These are phyloP conservation scores for Candida lessepsii DNA, from an alignment of 805 yeast genomes.

Conservation along the genomic window DNA sequence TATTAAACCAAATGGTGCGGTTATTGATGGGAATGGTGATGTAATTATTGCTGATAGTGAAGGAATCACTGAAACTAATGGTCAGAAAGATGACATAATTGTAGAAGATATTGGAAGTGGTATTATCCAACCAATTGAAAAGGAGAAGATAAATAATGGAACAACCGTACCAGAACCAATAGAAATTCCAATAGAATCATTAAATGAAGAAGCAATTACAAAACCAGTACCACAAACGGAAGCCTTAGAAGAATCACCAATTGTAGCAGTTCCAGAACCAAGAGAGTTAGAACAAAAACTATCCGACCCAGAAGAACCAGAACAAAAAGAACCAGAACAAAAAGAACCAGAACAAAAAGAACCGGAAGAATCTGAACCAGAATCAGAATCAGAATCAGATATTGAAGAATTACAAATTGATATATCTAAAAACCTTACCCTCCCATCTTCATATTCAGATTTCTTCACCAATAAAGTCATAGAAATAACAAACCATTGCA, in stretches of 20 bases:
- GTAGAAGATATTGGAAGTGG: no score
- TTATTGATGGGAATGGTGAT: slow-evolving; percentile 2
- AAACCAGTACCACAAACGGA: neutral
- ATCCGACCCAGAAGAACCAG: no score
- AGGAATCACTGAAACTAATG: neutral
- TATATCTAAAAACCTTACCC: slow-evolving; percentile 1
- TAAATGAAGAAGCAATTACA: neutral
- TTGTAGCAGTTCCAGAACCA: no score
- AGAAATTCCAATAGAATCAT: neutral
- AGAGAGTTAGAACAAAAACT: slow-evolving; percentile 1
- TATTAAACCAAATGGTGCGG: slow-evolving; percentile 5
- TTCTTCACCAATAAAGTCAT: slow-evolving; percentile 28
- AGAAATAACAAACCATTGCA: slow-evolving; percentile 31
- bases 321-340: no score
- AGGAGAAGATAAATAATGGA: neutral
- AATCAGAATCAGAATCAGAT: slow-evolving; percentile 30
- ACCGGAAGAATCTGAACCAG: slow-evolving; percentile 4
- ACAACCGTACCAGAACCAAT: neutral
- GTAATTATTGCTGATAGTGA: neutral
- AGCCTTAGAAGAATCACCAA: no score
- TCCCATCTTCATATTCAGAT: slow-evolving; percentile 12
- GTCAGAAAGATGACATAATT: no score
- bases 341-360: neutral
- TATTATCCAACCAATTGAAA: no score
- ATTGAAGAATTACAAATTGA: slow-evolving; percentile 24